Evolutionary conservation across 163 green algal species (phyloP).

Genomic region (Chloromonas sp.): DNA sequence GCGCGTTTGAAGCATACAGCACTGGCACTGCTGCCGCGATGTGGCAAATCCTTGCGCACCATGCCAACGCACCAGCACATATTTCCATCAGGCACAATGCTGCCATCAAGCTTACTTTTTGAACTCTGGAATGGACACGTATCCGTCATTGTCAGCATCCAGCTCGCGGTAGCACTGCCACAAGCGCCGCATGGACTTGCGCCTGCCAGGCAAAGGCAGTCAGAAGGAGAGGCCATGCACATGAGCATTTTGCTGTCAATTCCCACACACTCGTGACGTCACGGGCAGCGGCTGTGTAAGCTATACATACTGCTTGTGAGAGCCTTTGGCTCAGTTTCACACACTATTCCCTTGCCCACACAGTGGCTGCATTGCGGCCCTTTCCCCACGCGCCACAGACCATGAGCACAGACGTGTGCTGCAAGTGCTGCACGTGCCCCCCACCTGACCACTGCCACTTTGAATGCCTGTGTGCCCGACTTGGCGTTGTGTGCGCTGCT

Average conservation of each 20-base stretch:
- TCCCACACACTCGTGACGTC: neutral
- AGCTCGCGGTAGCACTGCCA: neutral
- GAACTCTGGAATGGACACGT: conserved; percentile 9
- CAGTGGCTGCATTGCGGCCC: neutral
- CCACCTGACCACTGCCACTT: neutral
- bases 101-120: neutral
- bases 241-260: neutral
- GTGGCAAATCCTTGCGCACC: neutral
- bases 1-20: neutral
- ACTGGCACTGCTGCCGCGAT: neutral
- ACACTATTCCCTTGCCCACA: neutral
- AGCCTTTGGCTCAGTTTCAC: too few species aligned
- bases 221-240: neutral
- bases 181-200: conserved; percentile 3
- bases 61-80: neutral
- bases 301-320: too few species aligned
- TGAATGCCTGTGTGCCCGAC: neutral
- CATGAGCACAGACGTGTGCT: neutral
- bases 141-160: conserved; percentile 4
- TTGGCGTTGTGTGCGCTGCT: neutral
- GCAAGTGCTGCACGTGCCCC: conserved; percentile 3
- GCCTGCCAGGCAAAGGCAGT: neutral
- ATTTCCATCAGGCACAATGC: neutral
- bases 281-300: neutral
- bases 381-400: neutral